A percentile compares a stretch with the other conserved stretches of the same genome.
These are phyloP conservation scores for Echinosophora koreensis DNA, from an alignment of 306 rosid genomes.

Conservation along the genomic window DNA sequence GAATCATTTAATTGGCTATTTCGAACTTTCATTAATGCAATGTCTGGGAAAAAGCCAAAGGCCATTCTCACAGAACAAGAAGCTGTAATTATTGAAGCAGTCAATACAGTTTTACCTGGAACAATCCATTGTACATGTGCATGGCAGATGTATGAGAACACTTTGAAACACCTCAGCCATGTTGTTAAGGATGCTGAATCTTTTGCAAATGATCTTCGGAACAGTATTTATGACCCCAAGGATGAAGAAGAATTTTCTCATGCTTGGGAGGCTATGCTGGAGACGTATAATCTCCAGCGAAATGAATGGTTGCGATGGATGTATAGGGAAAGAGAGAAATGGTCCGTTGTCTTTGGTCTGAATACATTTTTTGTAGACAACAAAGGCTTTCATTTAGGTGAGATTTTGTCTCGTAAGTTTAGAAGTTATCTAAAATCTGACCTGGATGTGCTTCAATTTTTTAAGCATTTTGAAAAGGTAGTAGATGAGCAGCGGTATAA, in stretches of 20 bases:
- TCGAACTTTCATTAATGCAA: constrained; percentile 56
- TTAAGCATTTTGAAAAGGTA: constrained; percentile 63
- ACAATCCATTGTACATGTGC: constrained; percentile 56
- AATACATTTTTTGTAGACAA: constrained; percentile 64
- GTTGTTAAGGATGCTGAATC: constrained; percentile 56
- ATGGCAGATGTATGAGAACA: constrained; percentile 69
- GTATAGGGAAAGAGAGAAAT: constrained; percentile 70
- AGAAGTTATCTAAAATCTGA: constrained; percentile 52
- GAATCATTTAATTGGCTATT: constrained; percentile 70
- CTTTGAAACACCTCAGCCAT: constrained; percentile 63
- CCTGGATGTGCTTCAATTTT: constrained; percentile 59
- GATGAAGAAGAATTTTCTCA: constrained; percentile 60
- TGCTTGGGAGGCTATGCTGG: constrained; percentile 69
- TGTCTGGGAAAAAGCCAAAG: constrained; percentile 73
- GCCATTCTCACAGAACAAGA: constrained; percentile 70
- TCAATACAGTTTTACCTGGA: constrained; percentile 60
- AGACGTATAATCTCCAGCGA: constrained; percentile 60
- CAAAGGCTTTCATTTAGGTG: constrained; percentile 65
- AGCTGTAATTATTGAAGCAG: constrained; percentile 65
- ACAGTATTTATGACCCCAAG: constrained; percentile 63
- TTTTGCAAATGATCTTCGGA: constrained; percentile 63
- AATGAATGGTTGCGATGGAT: constrained; percentile 82
- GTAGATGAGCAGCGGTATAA: constrained; percentile 62
- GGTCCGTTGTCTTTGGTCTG: constrained; percentile 64
- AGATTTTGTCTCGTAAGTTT: constrained; percentile 57